Conservation (phyloP, 1,284 basidiomycete genomes). For the Tremellales sp. region DNA sequence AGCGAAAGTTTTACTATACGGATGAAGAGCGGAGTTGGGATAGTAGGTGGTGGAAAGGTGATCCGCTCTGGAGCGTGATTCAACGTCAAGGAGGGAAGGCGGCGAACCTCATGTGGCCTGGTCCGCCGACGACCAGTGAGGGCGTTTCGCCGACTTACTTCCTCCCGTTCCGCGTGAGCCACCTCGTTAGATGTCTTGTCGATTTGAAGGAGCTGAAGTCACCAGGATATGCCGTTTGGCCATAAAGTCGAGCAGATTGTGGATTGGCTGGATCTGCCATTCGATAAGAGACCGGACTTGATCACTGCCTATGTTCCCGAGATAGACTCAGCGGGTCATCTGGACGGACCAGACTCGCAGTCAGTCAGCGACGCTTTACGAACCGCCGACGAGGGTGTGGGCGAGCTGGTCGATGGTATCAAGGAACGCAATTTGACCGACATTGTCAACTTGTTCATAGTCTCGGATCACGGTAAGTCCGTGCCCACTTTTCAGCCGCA, state of each 20-base stretch:
- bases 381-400: conserved; percentile 70
- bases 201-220: no score
- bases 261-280: conserved; percentile 68
- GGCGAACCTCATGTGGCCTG: conserved; percentile 89
- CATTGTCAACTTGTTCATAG: conserved; percentile 82
- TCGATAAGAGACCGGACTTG: conserved; percentile 67
- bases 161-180: conserved; percentile 64
- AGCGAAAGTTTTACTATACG: conserved; percentile 51
- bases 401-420: conserved; percentile 60
- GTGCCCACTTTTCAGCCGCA: no score
- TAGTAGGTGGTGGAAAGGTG: conserved; percentile 76
- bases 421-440: conserved; percentile 68
- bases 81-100: conserved; percentile 66
- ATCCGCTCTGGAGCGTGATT: conserved; percentile 88
- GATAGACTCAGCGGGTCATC: conserved; percentile 60
- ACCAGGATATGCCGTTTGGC: no score
- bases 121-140: conserved; percentile 64
- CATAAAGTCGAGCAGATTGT: conserved; percentile 74
- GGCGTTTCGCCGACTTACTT: conserved; percentile 69
- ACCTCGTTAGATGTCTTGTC: no score
- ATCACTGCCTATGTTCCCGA: conserved; percentile 61
- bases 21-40: conserved; percentile 60
- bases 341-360: conserved; percentile 66
- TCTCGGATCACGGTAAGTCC: conserved; percentile 74
- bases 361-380: conserved; percentile 65